Conservation (phyloP, 2,329 filamentous ascomycete genomes). For the Claviceps digitariae region DNA sequence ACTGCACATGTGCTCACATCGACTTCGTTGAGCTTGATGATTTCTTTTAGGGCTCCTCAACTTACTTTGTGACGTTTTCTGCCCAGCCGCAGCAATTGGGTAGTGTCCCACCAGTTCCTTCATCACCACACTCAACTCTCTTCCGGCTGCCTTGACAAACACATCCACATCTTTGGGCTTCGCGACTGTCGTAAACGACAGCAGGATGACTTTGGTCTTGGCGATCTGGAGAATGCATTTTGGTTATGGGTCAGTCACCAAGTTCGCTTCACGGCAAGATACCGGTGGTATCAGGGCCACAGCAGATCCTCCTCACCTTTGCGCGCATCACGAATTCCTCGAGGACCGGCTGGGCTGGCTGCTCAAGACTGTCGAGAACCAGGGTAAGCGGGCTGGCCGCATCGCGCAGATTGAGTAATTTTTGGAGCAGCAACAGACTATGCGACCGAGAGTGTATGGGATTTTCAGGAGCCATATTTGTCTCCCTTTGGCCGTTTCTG, state of each 20-base stretch:
- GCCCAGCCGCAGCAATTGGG: conserved; percentile 23
- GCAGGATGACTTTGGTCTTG: conserved; percentile 57
- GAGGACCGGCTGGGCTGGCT: conserved; percentile 57
- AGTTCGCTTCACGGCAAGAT: not conserved
- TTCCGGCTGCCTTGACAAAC: conserved; percentile 52
- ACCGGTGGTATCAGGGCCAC: not conserved
- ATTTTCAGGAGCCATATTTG: conserved; percentile 40
- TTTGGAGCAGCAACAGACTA: conserved; percentile 71
- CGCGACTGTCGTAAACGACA: conserved; percentile 63
- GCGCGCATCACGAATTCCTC: conserved; percentile 63
- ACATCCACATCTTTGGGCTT: conserved; percentile 51
- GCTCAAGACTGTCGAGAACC: conserved; percentile 72
- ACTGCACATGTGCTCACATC: too few relatives aligned
- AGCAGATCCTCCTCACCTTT: conserved; percentile 37
- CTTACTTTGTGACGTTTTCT: conserved; percentile 30
- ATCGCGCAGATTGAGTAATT: conserved; percentile 65
- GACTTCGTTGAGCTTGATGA: too few relatives aligned
- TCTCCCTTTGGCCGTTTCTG: not conserved
- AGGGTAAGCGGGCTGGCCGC: conserved; percentile 77
- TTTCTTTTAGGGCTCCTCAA: too few relatives aligned
- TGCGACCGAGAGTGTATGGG: conserved; percentile 64
- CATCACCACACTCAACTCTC: conserved; percentile 40
- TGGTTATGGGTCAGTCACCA: not conserved
- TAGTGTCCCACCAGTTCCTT: conserved; percentile 46
- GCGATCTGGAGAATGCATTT: conserved; percentile 27